Percentiles rank a stretch among this genome's conserved stretches.
These are phyloP conservation scores for Auricularia cornea DNA, from an alignment of 768 basidiomycete species.

Conservation along the genomic window DNA sequence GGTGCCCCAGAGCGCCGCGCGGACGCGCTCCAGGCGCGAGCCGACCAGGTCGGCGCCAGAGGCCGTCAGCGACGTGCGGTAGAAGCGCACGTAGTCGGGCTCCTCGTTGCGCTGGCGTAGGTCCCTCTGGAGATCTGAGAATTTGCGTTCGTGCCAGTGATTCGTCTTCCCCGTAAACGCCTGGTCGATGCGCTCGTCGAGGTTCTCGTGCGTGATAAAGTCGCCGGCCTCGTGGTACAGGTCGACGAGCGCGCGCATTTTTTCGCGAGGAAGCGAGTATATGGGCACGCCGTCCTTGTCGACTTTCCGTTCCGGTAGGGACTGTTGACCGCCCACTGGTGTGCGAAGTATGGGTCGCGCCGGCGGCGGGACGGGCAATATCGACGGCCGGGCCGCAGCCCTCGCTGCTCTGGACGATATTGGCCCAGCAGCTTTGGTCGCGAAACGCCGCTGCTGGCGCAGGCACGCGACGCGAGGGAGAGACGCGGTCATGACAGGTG, in stretches of 20 bases:
- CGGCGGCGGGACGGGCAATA: too few relatives aligned
- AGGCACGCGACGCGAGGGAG: neutral
- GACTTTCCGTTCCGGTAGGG: too few relatives aligned
- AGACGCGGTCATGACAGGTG: neutral
- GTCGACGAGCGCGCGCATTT: slow-evolving; percentile 63
- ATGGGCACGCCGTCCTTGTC: neutral
- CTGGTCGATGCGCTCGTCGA: slow-evolving; percentile 53
- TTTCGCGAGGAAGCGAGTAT: slow-evolving; percentile 39
- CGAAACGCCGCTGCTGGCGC: too few relatives aligned
- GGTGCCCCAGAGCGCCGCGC: slow-evolving; percentile 4
- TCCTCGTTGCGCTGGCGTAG: neutral
- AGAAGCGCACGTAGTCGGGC: neutral
- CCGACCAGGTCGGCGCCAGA: neutral
- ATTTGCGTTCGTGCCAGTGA: neutral
- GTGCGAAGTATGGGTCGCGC: too few relatives aligned
- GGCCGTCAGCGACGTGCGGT: neutral
- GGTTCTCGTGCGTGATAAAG: slow-evolving; percentile 65
- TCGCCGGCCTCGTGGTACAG: slow-evolving; percentile 69
- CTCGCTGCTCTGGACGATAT: too few relatives aligned
- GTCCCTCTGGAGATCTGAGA: neutral
- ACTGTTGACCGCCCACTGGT: too few relatives aligned
- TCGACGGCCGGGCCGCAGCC: too few relatives aligned
- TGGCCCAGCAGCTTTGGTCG: too few relatives aligned
- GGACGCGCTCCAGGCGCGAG: neutral
- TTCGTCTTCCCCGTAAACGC: slow-evolving; percentile 36